Percentiles rank a stretch among this genome's conserved stretches.
These are phyloP conservation scores for Agarophyton chilense DNA, from an alignment of 23 red algal species.

Conservation along the genomic window DNA sequence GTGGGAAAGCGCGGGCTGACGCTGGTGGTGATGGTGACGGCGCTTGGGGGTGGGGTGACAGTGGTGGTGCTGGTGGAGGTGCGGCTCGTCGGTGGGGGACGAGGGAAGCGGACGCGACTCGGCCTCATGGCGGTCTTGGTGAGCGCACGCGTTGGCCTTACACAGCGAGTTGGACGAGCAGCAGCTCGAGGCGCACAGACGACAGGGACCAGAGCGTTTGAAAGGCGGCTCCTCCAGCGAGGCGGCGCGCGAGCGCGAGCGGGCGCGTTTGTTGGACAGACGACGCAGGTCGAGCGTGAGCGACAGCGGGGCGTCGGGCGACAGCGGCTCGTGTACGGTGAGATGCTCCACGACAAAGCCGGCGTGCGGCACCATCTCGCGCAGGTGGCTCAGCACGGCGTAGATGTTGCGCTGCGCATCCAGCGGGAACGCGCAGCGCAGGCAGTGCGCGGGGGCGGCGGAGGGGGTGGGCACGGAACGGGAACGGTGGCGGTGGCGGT, in stretches of 20 bases:
- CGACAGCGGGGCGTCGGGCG: slow-evolving; percentile 3
- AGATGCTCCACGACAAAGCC: slow-evolving; percentile 55
- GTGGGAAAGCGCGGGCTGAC: neutral
- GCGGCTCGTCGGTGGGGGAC: neutral
- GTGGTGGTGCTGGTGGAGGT: neutral
- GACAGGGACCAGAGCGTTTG: slow-evolving; percentile 8
- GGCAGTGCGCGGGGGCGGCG: slow-evolving; percentile 5
- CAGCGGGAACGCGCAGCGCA: slow-evolving; percentile 60
- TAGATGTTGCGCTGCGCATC: slow-evolving; percentile 30
- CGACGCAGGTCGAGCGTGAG: slow-evolving; percentile 7
- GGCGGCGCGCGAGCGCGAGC: neutral
- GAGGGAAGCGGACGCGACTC: slow-evolving; percentile 12
- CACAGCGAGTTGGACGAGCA: slow-evolving; percentile 61
- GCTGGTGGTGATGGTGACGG: neutral
- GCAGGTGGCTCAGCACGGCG: slow-evolving; percentile 20
- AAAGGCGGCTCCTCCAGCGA: neutral
- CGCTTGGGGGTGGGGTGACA: neutral
- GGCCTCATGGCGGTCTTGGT: slow-evolving; percentile 13
- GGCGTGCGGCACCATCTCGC: slow-evolving; percentile 44
- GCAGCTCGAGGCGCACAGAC: slow-evolving; percentile 39
- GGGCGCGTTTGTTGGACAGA: slow-evolving; percentile 18
- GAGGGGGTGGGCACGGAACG: neutral
- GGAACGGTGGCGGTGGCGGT: neutral
- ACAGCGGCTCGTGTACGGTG: slow-evolving; percentile 7
- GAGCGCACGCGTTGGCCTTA: slow-evolving; percentile 44